These are phyloP conservation scores for Fraxinus angustifolia DNA, from an alignment of 305 asterid species.

Conservation along the genomic window DNA sequence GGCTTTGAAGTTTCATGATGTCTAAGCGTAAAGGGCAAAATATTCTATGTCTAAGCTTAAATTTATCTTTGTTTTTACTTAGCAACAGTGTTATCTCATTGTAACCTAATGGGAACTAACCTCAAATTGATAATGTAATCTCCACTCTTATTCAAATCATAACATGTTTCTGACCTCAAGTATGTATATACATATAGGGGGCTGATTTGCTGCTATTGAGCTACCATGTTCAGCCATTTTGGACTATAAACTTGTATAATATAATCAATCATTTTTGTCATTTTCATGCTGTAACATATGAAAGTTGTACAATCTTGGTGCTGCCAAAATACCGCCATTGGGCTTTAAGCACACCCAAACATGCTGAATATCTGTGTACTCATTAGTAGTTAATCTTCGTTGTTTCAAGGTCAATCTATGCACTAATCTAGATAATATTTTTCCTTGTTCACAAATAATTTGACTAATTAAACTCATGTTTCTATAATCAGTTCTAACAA, in stretches of 20 bases:
- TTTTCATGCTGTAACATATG: neutral
- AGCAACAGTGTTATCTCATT: neutral
- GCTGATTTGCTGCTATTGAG: neutral
- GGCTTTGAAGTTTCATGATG: neutral
- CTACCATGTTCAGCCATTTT: neutral
- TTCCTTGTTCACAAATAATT: neutral
- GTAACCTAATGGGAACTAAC: neutral
- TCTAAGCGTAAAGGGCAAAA: neutral
- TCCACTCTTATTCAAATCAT: neutral
- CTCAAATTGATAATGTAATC: neutral
- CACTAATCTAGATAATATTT: neutral
- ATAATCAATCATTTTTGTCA: neutral
- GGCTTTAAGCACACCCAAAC: neutral
- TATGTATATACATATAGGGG: neutral
- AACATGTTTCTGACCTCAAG: neutral
- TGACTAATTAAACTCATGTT: neutral
- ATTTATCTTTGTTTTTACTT: neutral
- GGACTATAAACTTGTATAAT: neutral
- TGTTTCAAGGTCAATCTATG: neutral
- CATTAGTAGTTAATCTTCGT: neutral
- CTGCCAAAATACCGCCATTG: neutral
- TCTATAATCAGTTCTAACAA: neutral
- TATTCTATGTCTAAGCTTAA: neutral
- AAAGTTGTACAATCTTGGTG: neutral
- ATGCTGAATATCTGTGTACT: neutral